Evolutionary conservation across 1,284 basidiomycete genomes (phyloP), one percentile per base, ranked within the genome.

Genomic region (Leccinum fuscescens): DNA sequence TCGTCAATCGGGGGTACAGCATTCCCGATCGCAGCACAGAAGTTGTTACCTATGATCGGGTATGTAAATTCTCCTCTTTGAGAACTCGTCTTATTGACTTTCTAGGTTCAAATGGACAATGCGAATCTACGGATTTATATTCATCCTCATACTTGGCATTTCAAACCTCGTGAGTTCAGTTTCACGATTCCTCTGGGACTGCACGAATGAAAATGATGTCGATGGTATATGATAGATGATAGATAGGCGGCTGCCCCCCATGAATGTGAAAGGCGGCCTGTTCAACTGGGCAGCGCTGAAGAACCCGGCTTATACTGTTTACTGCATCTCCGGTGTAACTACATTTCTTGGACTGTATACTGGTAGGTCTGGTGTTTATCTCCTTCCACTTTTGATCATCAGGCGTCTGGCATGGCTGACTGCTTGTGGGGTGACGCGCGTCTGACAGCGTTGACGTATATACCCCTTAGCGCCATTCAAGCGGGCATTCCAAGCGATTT

Each of bases 291-390:
- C 66, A 11, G 76, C 75, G 8, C 79, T 84, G 71, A 78, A 72
- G 59, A 73, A 73, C 31, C 66, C 69, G 1, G 72, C 78, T 7
- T 83, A 76, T 67, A 60, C 72, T 1, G 15, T 78, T 5, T 84
- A 78, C 63, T 73, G 73, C 55, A 6, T 76, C 3, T 77, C 83
- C 0, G 76, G 77, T 2, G 72, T 82, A 49, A 66, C 82, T 6
- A 72, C 76, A 3, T 88, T 84, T 71, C 75, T 89, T 6, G 87
- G 87, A 9, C 69, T 88, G 17, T 89, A 85, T 67, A 88, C 85
- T 3, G 78, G 84, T 83, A 61, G 7, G 76, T 65, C 56, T 24
- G 0, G 9, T 42, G 31, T 49, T 12, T 15, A 8, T 9, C 4
- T 14, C 14, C 8, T 52, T 29, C 15, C n/a, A 12, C 7, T 53